These are phyloP conservation scores for Ophiocordyceps camponoti-leonardi DNA, from an alignment of 2,329 filamentous ascomycete species.

Conservation along the genomic window DNA sequence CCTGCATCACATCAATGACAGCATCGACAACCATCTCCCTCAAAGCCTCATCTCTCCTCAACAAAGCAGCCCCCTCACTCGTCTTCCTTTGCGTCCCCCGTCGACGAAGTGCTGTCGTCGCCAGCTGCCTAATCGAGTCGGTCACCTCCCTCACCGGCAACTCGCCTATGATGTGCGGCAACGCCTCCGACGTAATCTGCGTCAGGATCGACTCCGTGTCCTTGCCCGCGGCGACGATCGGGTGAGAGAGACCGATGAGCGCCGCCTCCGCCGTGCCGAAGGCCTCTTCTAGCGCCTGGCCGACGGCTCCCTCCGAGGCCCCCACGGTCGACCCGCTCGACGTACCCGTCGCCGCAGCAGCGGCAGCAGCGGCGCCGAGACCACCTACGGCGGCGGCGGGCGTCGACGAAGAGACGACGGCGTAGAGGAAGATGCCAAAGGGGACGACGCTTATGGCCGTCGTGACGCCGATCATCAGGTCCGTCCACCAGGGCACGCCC, in stretches of 20 bases:
- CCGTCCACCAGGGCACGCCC: too few relatives aligned
- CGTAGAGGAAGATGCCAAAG: too few relatives aligned
- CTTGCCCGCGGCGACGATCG: neutral
- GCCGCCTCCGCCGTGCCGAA: neutral
- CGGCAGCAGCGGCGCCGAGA: too few relatives aligned
- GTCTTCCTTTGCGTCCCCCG: too few relatives aligned
- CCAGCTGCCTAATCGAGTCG: neutral
- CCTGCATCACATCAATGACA: neutral
- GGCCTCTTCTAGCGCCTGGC: neutral
- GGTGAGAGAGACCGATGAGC: neutral
- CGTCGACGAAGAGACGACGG: too few relatives aligned
- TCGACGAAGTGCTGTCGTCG: neutral
- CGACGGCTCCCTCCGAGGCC: neutral
- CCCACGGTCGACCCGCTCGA: neutral
- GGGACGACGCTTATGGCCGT: too few relatives aligned
- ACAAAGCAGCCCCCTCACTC: neutral
- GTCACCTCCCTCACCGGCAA: neutral
- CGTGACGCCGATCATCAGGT: too few relatives aligned
- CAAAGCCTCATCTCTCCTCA: neutral
- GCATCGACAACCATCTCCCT: neutral
- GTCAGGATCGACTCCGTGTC: neutral
- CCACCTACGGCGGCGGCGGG: too few relatives aligned
- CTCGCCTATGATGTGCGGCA: neutral
- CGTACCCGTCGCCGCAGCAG: too few relatives aligned
- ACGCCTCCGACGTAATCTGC: neutral